Evolutionary conservation across 169 alveolate genomes (phyloP), one percentile per base, ranked within the genome.

Genomic region (Plasmodium relictum): DNA sequence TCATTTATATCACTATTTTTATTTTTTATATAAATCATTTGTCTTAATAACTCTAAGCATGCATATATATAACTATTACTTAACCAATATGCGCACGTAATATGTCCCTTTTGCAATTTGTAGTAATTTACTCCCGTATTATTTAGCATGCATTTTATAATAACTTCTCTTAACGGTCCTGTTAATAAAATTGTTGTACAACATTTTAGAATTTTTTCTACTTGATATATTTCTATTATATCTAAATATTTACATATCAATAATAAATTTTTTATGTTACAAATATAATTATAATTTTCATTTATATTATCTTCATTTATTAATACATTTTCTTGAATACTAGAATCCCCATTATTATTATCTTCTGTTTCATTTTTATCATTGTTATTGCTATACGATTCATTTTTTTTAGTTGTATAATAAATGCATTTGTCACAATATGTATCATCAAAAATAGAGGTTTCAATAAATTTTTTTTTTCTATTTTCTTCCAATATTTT

Each of bases 71-170:
- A 83, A 37, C 85, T 69, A 62, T 72, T 83, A 41, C 91, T 83
- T 50, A 83, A 44, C 91, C 91, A 83, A 24, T 83, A 70, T 1
- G 91, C 91, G 69, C 91, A 83, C 48, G 83, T 70, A 14, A 83
- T 69, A 45, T 83, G 91, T 3, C 91, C 91, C 44, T 69, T 83
- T 65, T 83, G 91, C 37, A 83, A n/a, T 70, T 70, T 83, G 31
- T 83, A 83, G 61, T 83, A 69, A 83, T 69, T 83, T 10, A 83
- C 91, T 0, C 91, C 91, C 2, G 91, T 66, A 61, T 70, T 70
- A 72, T 83, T 69, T 4, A 83, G 45, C 86, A 83, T 69, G 41
- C 91, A 68, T 83, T 83, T 83, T 6, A 83, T 83, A 31, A 83
- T 69, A n/a, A 83, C 73, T 42, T 83, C 91, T 69, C 91, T 24